Base-by-base conservation (phyloP, 2,329 filamentous ascomycete genomes). In the Neodidymelliopsis sp. region DNA sequence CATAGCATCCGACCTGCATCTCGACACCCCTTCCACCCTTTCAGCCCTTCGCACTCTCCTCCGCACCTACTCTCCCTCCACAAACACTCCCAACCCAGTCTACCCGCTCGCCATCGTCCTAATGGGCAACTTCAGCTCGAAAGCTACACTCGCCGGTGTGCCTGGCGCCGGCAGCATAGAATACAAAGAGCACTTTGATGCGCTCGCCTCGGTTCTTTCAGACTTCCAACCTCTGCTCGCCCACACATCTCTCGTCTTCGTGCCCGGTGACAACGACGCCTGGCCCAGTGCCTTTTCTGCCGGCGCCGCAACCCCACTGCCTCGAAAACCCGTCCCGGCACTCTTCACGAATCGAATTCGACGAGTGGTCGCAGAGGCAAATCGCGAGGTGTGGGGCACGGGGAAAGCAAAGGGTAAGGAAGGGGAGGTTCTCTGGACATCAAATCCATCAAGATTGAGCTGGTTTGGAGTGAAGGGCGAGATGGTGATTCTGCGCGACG, bases 201-300 rank as follows among this genome's bases (percentile, higher is more conserved):
- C 86, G 7, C 82, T 99, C 10, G 93, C 94, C 3, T 85, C 87
- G 2, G 82, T 90, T 1, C 81, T 99, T 5, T 81, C 89, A 6
- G 91, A 97, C 59, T 97, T 91, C 66, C 90, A 91, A 3, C 80
- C 83, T 1, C 81, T 99, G 11, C 81, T 97, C 31, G 87, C 88
- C 47, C 82, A 83, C 19, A 87, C 89, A 4, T 93, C 89, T 0
- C 96, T 97, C 70, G 79, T 96, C 23, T 96, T 99, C 67, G 89
- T 97, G 0, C 94, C 94, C 0, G 94, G 94, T 22, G 93, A 97
- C 74, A 96, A 97, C 69, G 94, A 99, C 70, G 92, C 90, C n/a
- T 99, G 94, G 94, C 84, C 88, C 4, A 96, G 91, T 0, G 83
- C 91, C 2, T 96, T 96, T 69, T 85, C 84, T 1, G 87, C 86